Conservation (phyloP, 768 basidiomycete species). For the Russula dissimulans region DNA sequence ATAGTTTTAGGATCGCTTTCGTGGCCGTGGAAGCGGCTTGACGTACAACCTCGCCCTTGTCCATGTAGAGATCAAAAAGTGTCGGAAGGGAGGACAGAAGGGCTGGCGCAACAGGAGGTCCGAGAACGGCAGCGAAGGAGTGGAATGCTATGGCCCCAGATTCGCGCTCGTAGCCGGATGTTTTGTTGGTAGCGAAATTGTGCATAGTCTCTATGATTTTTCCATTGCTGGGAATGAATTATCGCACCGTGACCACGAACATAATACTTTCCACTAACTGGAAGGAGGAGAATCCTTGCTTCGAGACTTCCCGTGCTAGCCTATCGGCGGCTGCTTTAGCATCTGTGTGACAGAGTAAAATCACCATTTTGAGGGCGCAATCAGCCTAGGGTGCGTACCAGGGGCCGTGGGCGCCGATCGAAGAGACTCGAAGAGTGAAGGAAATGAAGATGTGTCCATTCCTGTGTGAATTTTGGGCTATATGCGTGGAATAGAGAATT, state of each 20-base stretch:
- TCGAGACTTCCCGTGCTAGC: conserved; percentile 62
- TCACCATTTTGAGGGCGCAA: background rate
- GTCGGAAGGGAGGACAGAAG: conserved; percentile 69
- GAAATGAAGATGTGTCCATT: conserved; percentile 35
- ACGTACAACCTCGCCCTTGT: conserved; percentile 90
- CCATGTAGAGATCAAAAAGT: conserved; percentile 79
- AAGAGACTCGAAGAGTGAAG: conserved; percentile 35
- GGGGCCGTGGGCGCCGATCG: conserved; percentile 32
- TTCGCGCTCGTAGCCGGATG: conserved; percentile 83
- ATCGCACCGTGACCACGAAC: conserved; percentile 17
- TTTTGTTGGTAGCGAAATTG: conserved; percentile 68
- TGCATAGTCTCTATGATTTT: conserved; percentile 57
- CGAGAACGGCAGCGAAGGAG: conserved; percentile 61
- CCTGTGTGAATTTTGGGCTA: conserved; percentile 38
- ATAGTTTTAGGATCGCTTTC: conserved; percentile 75
- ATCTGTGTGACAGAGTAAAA: conserved; percentile 36
- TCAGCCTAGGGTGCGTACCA: conserved; percentile 22
- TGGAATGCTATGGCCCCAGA: conserved; percentile 76
- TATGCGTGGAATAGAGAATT: conserved; percentile 36
- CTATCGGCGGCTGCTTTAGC: conserved; percentile 79
- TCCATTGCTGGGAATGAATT: conserved; percentile 39
- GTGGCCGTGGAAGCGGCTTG: conserved; percentile 68
- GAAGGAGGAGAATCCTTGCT: conserved; percentile 51
- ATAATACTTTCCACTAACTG: conserved; percentile 34
- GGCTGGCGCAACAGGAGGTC: conserved; percentile 60